Percentiles rank a stretch among this genome's conserved stretches.
Conservation (phyloP, 2,329 filamentous ascomycete species). For the Fusarium sulawesiense region DNA sequence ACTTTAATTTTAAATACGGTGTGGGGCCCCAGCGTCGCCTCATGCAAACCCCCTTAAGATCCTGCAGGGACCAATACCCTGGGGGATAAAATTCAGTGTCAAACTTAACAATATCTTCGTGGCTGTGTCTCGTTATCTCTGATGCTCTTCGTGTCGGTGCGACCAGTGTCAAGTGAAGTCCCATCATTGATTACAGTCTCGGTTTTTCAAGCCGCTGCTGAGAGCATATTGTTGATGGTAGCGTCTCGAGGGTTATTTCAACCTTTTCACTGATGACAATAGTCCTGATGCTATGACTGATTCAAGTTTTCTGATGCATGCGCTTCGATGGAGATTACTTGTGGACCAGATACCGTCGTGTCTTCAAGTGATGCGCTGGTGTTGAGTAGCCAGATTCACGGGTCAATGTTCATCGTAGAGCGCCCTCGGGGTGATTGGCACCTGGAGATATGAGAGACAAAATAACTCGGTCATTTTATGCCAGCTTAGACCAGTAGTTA, state of each 20-base stretch:
- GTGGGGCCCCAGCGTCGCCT: background rate
- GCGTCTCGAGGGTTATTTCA: background rate
- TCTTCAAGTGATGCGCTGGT: background rate
- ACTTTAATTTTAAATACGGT: background rate
- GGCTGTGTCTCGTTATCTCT: background rate
- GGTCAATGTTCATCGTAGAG: background rate
- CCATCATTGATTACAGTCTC: too few relatives aligned
- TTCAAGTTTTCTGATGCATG: accelerated
- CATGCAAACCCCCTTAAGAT: background rate
- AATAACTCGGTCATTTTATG: too few relatives aligned
- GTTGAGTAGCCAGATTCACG: too few relatives aligned
- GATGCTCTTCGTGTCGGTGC: background rate
- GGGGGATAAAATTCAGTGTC: background rate
- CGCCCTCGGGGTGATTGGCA: too few relatives aligned
- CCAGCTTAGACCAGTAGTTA: accelerated
- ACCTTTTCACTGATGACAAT: background rate
- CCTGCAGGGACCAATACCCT: background rate
- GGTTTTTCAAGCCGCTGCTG: background rate
- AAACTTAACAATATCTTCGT: background rate
- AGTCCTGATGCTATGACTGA: accelerated
- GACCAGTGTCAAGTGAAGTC: background rate
- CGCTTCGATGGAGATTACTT: background rate
- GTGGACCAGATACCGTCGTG: background rate
- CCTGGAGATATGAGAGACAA: too few relatives aligned
- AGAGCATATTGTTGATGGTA: background rate